Evolutionary conservation across 805 yeast genomes (phyloP), one percentile per base, ranked within the genome.

Genomic region (Candida gorgasii): DNA sequence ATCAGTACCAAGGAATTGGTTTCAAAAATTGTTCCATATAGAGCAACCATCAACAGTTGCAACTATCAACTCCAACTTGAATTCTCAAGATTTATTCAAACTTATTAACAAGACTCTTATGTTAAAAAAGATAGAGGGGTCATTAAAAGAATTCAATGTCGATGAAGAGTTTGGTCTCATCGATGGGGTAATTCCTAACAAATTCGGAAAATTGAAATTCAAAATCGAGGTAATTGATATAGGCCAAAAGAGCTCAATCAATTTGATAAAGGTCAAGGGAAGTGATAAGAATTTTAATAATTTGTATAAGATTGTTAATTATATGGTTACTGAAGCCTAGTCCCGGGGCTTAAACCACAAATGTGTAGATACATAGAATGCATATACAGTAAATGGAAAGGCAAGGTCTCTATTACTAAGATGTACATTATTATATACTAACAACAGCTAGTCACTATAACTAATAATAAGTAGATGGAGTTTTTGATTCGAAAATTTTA

Each of bases 391-490:
- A 28, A n/a, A n/a, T 4, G 9, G 17, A 28, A 4, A 14, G 28
- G 9, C 8, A 20, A 11, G 28, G 4, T 12, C n/a, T 24, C 28
- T 24, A 24, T 24, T 24, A 24, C 28, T 24, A 24, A 24, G 30
- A 27, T 27, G 37, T 34, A 34, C 37, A 34, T 34, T 34, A 33
- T 7, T 15, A 15, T 19, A 14, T 27, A 19, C 19, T 19, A 8
- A 17, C 35, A 4, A 16, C 8, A 17, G 9, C 14, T 4, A 28
- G 31, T n/a, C 8, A 22, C 18, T 19, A 20, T 19, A 19, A 35
- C 39, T 90, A 92, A 87, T 92, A 92, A 88, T 83, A 90, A 72
- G 99, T 93, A 65, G 96, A 73, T 74, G 98, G 98, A 77, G 95
- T 86, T 79, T 84, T 84, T 78, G 88, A 78, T 74, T 92, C 80